Evolutionary conservation across 164 flowering plant genomes (phyloP).

Genomic region (Liriodendron chinense): DNA sequence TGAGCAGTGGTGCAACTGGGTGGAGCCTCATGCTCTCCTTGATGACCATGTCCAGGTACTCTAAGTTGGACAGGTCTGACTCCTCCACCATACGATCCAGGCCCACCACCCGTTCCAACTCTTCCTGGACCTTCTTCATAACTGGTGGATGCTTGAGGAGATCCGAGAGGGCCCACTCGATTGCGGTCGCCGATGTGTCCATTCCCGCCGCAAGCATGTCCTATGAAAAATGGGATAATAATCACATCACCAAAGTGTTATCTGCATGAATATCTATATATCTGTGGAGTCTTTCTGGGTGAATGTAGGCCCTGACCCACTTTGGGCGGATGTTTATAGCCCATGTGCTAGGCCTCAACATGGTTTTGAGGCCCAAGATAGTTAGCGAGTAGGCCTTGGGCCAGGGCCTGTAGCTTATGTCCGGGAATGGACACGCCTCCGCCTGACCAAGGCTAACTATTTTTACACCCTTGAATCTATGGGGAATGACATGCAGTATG

Average conservation of each 20-base stretch:
- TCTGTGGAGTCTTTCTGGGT: too few species aligned
- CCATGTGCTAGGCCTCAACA: too few species aligned
- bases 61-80: conserved; percentile 3
- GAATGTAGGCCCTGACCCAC: too few species aligned
- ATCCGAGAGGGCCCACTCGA: conserved; percentile 16
- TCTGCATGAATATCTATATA: background rate
- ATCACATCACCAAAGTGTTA: background rate
- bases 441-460: too few species aligned
- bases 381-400: too few species aligned
- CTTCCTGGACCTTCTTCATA: conserved; percentile 8
- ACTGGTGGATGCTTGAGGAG: conserved; percentile 3
- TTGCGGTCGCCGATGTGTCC: conserved; percentile 1
- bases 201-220: background rate
- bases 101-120: conserved; percentile 4
- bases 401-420: too few species aligned
- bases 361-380: too few species aligned
- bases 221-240: background rate
- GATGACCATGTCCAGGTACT: conserved; percentile 11
- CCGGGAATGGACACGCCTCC: too few species aligned
- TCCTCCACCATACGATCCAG: conserved; percentile 15
- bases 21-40: conserved; percentile 13
- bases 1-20: conserved; percentile 8
- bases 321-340: too few species aligned
- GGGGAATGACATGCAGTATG: too few species aligned
- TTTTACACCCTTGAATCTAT: too few species aligned